Percentiles rank a stretch among this genome's conserved stretches.
phyloP scores from a whole-genome alignment of 192 early-diverging fungal genomes.

The Nowakowskiella sp. region DNA sequence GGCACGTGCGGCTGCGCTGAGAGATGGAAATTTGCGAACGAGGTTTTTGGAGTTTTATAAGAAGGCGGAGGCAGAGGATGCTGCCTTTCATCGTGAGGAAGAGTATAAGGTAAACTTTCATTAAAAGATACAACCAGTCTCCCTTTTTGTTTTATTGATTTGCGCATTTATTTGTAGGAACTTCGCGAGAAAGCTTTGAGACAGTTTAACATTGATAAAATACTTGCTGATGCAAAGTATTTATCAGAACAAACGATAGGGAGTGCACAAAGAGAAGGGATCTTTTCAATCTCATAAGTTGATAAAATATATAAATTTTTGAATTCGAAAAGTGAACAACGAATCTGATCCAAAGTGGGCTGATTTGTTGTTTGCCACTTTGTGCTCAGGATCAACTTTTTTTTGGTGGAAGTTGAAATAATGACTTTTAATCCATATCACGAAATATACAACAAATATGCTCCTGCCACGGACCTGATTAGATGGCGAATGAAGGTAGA shows the following conservation, averaged over 20 bases:
- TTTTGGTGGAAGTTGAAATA: no score
- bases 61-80: conserved; percentile 16
- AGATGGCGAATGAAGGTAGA: conserved; percentile 82
- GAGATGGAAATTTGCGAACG: conserved; percentile 8
- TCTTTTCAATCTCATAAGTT: no score
- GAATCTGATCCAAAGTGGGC: no score
- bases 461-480: conserved; percentile 59
- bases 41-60: conserved; percentile 27
- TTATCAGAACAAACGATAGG: no score
- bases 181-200: conserved; percentile 14
- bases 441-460: no score
- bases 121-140: background rate
- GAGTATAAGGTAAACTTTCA: conserved; percentile 22
- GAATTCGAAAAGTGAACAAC: no score
- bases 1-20: conserved; percentile 22
- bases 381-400: no score
- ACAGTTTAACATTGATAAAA: conserved; percentile 12
- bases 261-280: no score
- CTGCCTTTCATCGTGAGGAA: conserved; percentile 12
- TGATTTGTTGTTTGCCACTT: no score
- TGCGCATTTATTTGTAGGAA: conserved; percentile 9
- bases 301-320: no score
- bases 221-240: conserved; percentile 11
- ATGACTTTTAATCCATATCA: no score
- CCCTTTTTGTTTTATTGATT: background rate